Evolutionary conservation across 2,329 filamentous ascomycete genomes (phyloP).

Genomic region (Trichoderma koningiopsis): DNA sequence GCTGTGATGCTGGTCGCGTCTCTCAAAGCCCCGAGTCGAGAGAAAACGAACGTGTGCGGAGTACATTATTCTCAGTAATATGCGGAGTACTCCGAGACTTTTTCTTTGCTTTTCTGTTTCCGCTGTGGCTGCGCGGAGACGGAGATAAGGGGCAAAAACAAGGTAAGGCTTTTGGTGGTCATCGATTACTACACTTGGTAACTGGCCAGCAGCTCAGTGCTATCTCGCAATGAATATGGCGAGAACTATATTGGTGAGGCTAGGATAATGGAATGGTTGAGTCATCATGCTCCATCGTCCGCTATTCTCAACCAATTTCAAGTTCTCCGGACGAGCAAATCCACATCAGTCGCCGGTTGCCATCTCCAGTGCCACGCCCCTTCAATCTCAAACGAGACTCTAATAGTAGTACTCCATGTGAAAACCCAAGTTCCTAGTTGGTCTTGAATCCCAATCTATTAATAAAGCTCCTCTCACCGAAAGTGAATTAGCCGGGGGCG

Average conservation of each 20-base stretch:
- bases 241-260: background rate
- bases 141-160: background rate
- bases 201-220: no score
- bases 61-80: background rate
- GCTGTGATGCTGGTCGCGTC: background rate
- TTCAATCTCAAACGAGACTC: background rate
- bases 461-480: background rate
- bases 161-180: background rate
- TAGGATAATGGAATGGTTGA: background rate
- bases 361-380: background rate
- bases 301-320: background rate
- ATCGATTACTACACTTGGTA: background rate
- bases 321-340: background rate
- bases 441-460: background rate
- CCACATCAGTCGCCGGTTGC: background rate
- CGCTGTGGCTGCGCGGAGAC: background rate
- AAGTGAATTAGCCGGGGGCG: background rate
- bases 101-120: background rate
- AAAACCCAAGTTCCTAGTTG: background rate
- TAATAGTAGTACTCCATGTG: background rate
- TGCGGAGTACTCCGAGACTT: background rate
- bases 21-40: background rate
- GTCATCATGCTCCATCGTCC: background rate
- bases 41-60: background rate
- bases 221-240: background rate